Evolutionary conservation across 805 yeast species (phyloP).

Genomic region (Yarrowia osloensis): DNA sequence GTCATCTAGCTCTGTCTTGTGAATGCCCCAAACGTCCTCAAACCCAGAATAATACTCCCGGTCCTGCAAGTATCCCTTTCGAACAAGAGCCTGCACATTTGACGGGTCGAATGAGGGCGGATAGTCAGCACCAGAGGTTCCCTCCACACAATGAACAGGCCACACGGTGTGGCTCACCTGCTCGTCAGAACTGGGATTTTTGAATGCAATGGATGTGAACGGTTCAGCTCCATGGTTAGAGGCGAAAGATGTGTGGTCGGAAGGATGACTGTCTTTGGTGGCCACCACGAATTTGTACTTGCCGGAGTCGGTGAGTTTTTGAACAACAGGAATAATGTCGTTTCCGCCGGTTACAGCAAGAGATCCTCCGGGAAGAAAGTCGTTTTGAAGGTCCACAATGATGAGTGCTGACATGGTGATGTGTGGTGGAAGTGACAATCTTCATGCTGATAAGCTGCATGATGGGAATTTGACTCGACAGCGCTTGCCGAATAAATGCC

Average conservation of each 20-base stretch:
- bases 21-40: slow-evolving; percentile 71
- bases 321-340: slow-evolving; percentile 55
- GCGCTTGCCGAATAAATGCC: too few relatives aligned
- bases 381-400: slow-evolving; percentile 81
- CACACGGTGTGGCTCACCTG: slow-evolving; percentile 53
- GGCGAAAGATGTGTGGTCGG: slow-evolving; percentile 79
- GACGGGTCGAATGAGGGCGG: slow-evolving; percentile 52
- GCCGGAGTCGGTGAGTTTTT: slow-evolving; percentile 46
- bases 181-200: slow-evolving; percentile 50
- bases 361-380: slow-evolving; percentile 60
- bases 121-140: slow-evolving; percentile 64
- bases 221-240: slow-evolving; percentile 58
- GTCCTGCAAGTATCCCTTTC: slow-evolving; percentile 71
- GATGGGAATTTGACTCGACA: too few relatives aligned
- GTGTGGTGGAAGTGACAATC: not conserved
- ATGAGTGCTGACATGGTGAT: slow-evolving; percentile 55
- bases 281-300: slow-evolving; percentile 67
- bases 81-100: slow-evolving; percentile 50
- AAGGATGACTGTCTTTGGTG: slow-evolving; percentile 90
- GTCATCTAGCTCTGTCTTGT: slow-evolving; percentile 63
- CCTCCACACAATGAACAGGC: slow-evolving; percentile 91
- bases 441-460: not conserved
- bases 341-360: slow-evolving; percentile 72
- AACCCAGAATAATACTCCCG: slow-evolving; percentile 89
- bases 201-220: slow-evolving; percentile 52